Evolutionary conservation across 2,329 filamentous ascomycete species (phyloP).

Genomic region (Thelonectria blattea): DNA sequence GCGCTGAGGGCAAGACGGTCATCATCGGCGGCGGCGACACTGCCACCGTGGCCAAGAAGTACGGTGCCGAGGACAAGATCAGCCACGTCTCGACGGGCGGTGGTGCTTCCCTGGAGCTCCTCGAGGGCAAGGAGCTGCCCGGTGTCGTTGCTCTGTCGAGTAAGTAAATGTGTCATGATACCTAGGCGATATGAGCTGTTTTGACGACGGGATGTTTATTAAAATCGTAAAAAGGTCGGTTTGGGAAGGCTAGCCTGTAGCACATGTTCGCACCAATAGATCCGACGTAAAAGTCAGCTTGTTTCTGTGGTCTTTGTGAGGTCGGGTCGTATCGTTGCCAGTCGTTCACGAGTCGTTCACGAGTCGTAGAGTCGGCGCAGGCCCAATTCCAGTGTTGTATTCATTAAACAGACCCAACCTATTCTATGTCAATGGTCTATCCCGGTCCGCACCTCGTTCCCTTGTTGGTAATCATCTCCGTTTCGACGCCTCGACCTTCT

Average conservation of each 20-base stretch:
- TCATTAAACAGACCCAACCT: conserved; percentile 31
- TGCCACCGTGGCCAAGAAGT: conserved; percentile 97
- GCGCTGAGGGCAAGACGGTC: conserved; percentile 85
- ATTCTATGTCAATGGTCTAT: conserved; percentile 31
- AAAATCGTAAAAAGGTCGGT: conserved; percentile 41
- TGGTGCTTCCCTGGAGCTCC: conserved; percentile 91
- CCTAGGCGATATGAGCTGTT: conserved; percentile 29
- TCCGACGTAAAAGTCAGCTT: conserved; percentile 14
- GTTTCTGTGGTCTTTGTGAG: conserved; percentile 5
- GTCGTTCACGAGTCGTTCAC: not conserved
- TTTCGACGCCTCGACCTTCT: conserved; percentile 86
- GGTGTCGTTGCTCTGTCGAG: conserved; percentile 90
- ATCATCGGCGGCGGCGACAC: conserved; percentile 99
- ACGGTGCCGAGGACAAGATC: conserved; percentile 92
- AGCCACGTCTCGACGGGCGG: conserved; percentile 98
- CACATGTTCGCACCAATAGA: conserved; percentile 29
- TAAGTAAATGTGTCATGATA: conserved; percentile 56
- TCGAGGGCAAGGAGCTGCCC: conserved; percentile 97
- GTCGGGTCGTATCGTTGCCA: not conserved
- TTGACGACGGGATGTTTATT: conserved; percentile 40
- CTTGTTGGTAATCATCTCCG: conserved; percentile 52
- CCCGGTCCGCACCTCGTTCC: conserved; percentile 28
- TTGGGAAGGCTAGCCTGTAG: conserved; percentile 46
- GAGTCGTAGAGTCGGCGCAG: not conserved
- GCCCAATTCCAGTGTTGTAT: conserved; percentile 20